These are phyloP conservation scores for Magnaporthales sp. DNA, from an alignment of 2,329 filamentous ascomycete genomes.

Conservation along the genomic window DNA sequence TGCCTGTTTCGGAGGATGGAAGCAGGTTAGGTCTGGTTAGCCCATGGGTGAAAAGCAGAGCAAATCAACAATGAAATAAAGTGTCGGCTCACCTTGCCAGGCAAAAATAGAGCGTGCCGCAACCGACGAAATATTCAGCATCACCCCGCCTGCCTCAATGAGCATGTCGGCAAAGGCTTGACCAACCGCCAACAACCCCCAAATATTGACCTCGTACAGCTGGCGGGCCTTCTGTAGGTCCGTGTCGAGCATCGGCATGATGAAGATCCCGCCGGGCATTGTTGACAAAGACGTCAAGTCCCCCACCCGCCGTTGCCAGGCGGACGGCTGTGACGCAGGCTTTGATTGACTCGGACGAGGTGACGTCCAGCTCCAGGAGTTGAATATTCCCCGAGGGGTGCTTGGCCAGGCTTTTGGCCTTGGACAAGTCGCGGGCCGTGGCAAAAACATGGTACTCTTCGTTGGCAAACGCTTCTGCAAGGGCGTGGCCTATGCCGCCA, in stretches of 20 bases:
- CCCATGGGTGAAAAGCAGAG: neutral
- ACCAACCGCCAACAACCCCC: constrained; percentile 26
- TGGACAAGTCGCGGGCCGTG: constrained; percentile 25
- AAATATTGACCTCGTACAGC: constrained; percentile 29
- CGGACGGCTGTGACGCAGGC: constrained; percentile 21
- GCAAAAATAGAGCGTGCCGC: neutral
- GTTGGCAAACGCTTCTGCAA: constrained; percentile 27
- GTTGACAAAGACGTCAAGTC: constrained; percentile 33
- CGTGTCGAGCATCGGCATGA: constrained; percentile 24
- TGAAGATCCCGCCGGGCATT: constrained; percentile 27
- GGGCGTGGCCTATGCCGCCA: constrained; percentile 30
- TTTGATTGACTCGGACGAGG: constrained; percentile 22
- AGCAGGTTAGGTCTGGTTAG: neutral
- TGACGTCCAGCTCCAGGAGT: constrained; percentile 32
- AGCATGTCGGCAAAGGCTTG: constrained; percentile 29
- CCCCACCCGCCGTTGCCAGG: constrained; percentile 21
- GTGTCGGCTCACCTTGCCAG: neutral
- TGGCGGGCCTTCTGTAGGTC: constrained; percentile 17
- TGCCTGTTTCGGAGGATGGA: neutral
- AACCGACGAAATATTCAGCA: constrained; percentile 1
- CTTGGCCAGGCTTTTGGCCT: constrained; percentile 16
- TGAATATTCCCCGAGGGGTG: constrained; percentile 23
- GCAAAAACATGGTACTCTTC: constrained; percentile 30
- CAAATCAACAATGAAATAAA: neutral
- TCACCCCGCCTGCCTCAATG: neutral